phyloP scores from a whole-genome alignment of 352 stramenopile genomes.

The Phytophthora syringae region DNA sequence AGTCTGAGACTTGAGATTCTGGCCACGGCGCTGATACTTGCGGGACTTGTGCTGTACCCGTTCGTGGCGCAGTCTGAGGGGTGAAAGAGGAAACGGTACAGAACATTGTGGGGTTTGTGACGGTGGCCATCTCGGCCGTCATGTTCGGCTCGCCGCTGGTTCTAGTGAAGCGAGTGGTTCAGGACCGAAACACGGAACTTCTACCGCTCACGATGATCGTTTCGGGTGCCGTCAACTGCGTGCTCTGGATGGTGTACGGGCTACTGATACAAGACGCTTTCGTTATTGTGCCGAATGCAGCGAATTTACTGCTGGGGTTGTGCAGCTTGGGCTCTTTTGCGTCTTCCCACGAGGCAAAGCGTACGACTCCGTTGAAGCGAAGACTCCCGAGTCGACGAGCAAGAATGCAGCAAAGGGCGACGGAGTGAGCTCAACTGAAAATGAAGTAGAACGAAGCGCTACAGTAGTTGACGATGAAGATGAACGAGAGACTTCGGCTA shows the following conservation, averaged over 20 bases:
- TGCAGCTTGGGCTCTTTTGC: slow-evolving; percentile 63
- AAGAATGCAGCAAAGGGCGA: slow-evolving; percentile 12
- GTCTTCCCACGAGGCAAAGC: slow-evolving; percentile 27
- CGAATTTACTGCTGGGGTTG: slow-evolving; percentile 61
- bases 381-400: slow-evolving; percentile 9
- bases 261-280: slow-evolving; percentile 58
- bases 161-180: slow-evolving; percentile 53
- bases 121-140: slow-evolving; percentile 58
- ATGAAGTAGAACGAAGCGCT: slow-evolving; percentile 23
- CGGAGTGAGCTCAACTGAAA: slow-evolving; percentile 4
- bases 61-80: slow-evolving; percentile 36
- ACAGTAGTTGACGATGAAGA: slow-evolving; percentile 19
- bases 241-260: slow-evolving; percentile 63
- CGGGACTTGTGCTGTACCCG: slow-evolving; percentile 43
- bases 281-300: slow-evolving; percentile 63
- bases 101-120: slow-evolving; percentile 56
- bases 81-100: slow-evolving; percentile 30
- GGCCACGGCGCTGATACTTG: slow-evolving; percentile 25
- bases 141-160: slow-evolving; percentile 73
- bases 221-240: slow-evolving; percentile 51
- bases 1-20: slow-evolving; percentile 37
- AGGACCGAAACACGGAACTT: slow-evolving; percentile 45
- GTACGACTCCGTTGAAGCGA: slow-evolving; percentile 44
- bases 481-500: slow-evolving; percentile 8
- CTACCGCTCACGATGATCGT: slow-evolving; percentile 62